Conservation (phyloP, 1,284 basidiomycete genomes). For the Blastosporella zonata region DNA sequence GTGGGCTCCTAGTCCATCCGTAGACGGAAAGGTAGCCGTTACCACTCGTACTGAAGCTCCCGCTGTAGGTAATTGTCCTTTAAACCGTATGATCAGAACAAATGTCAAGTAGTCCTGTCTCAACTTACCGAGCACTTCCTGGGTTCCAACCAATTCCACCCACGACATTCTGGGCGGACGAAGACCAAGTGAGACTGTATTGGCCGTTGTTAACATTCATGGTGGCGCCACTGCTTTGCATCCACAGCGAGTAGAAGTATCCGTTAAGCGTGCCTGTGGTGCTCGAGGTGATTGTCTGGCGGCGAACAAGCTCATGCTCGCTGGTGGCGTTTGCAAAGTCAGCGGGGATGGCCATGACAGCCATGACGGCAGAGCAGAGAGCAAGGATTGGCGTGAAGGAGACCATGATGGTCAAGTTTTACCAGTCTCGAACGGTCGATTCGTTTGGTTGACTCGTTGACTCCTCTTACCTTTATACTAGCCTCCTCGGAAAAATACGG, state of each 20-base stretch:
- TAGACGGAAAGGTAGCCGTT: slow-evolving; percentile 37
- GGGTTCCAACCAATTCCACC: slow-evolving; percentile 30
- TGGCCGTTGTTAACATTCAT: slow-evolving; percentile 25
- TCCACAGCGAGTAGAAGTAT: slow-evolving; percentile 31
- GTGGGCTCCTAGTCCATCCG: slow-evolving; percentile 34
- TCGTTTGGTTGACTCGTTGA: too few species aligned
- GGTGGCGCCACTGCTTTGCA: slow-evolving; percentile 24
- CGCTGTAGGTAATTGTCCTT: slow-evolving; percentile 30
- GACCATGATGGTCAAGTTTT: neutral
- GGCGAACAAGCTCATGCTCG: neutral
- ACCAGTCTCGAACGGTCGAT: neutral
- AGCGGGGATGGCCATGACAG: neutral
- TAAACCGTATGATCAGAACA: neutral
- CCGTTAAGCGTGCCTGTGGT: slow-evolving; percentile 25
- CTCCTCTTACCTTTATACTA: neutral
- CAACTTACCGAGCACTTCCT: slow-evolving; percentile 11
- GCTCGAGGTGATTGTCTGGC: slow-evolving; percentile 20
- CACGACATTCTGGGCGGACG: slow-evolving; percentile 26
- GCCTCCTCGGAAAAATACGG: neutral
- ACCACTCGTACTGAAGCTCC: slow-evolving; percentile 30
- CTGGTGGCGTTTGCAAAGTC: neutral
- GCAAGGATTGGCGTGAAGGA: neutral
- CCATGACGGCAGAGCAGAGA: neutral
- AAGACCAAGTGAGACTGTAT: slow-evolving; percentile 23
- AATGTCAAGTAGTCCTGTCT: neutral